Percentiles rank a stretch among this genome's conserved stretches.
phyloP scores from a whole-genome alignment of 108 stramenopile genomes.

The Phaeodactylum tricornutum region DNA sequence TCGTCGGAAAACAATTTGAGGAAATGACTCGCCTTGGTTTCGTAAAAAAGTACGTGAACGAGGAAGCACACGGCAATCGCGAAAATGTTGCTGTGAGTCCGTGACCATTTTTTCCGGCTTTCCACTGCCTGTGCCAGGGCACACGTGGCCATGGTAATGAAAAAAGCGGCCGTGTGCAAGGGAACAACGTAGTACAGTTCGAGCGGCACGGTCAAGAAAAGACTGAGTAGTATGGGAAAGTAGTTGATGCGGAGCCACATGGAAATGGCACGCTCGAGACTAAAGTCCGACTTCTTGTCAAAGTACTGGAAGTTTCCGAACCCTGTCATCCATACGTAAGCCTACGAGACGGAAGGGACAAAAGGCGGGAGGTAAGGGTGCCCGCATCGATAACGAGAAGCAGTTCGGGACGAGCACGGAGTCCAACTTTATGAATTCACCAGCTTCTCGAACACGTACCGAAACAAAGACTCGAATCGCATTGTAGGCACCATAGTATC shows the following conservation, averaged over 20 bases:
- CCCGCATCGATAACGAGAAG: too few species aligned
- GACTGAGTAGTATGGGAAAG: constrained; percentile 74
- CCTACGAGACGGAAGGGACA: neutral
- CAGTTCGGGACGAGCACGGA: too few species aligned
- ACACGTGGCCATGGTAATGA: constrained; percentile 61
- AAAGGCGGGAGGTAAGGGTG: too few species aligned
- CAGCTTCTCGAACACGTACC: constrained; percentile 75
- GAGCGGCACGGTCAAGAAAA: constrained; percentile 62
- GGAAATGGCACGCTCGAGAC: constrained; percentile 71
- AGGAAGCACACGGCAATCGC: constrained; percentile 33
- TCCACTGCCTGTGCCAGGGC: constrained; percentile 19
- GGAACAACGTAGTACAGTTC: constrained; percentile 94
- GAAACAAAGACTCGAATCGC: constrained; percentile 87
- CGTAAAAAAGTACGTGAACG: constrained; percentile 51
- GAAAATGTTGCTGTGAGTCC: constrained; percentile 10
- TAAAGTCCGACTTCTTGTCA: constrained; percentile 85
- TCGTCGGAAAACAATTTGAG: constrained; percentile 48
- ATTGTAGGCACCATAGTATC: constrained; percentile 84
- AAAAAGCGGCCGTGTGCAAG: constrained; percentile 76
- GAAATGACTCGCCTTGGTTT: constrained; percentile 42
- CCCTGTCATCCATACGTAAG: constrained; percentile 52
- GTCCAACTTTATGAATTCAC: too few species aligned
- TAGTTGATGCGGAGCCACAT: constrained; percentile 92
- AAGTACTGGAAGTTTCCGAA: constrained; percentile 86
- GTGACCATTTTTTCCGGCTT: constrained; percentile 13